phyloP scores from a whole-genome alignment of 495 filamentous ascomycete species.

The Penicillium lividum region DNA sequence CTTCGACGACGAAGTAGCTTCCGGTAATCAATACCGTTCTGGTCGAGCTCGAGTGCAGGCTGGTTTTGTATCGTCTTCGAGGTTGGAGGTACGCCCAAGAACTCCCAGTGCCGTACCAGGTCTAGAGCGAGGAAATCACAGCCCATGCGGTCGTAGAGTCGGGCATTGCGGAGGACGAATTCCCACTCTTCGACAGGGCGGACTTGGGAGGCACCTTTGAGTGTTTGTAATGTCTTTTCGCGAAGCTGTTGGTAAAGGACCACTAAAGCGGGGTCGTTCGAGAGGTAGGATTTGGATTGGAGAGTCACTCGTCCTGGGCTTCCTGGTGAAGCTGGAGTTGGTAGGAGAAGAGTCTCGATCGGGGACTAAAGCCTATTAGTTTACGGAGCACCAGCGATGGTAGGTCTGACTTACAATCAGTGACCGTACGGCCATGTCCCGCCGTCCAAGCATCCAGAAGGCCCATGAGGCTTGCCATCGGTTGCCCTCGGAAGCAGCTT shows the following conservation, averaged over 20 bases:
- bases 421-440: conserved; percentile 84
- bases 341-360: conserved; percentile 64
- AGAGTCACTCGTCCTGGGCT: conserved; percentile 50
- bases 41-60: conserved; percentile 32
- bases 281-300: conserved; percentile 75
- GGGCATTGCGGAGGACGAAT: conserved; percentile 85
- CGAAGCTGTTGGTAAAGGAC: conserved; percentile 86
- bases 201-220: conserved; percentile 82
- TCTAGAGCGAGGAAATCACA: conserved; percentile 92
- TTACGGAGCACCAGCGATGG: background rate
- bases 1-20: conserved; percentile 70
- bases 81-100: conserved; percentile 54
- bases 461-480: conserved; percentile 96
- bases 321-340: conserved; percentile 47
- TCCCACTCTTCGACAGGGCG: conserved; percentile 79
- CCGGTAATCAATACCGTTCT: conserved; percentile 58
- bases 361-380: conserved; percentile 59
- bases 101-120: conserved; percentile 81
- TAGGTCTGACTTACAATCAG: conserved; percentile 53
- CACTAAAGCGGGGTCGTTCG: conserved; percentile 86
- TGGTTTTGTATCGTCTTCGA: conserved; percentile 24
- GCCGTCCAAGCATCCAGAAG: conserved; percentile 85
- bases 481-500: conserved; percentile 79
- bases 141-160: conserved; percentile 92
- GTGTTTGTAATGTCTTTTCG: conserved; percentile 80